Evolutionary conservation across 345 rosid genomes (phyloP).

Genomic region (Aquilaria sinensis): DNA sequence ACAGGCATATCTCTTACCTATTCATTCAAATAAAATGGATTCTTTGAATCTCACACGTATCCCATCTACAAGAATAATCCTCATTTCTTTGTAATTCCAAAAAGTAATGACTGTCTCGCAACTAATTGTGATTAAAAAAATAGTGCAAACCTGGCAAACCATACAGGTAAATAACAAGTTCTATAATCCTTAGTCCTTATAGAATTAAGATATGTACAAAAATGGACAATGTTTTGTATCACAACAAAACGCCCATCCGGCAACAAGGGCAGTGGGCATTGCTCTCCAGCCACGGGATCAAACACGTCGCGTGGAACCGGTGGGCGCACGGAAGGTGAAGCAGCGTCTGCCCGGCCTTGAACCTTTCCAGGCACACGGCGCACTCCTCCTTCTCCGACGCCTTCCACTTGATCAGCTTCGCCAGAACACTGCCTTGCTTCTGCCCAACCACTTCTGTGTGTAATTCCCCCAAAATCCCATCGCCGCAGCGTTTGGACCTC

Average conservation of each 20-base stretch:
- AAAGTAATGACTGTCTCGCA: no score
- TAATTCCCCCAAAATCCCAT: slow-evolving; percentile 18
- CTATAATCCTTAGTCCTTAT: not conserved
- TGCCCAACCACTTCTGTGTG: slow-evolving; percentile 27
- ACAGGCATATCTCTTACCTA: no score
- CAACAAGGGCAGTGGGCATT: slow-evolving; percentile 72
- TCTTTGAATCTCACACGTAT: no score
- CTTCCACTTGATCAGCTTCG: slow-evolving; percentile 40
- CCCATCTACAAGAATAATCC: no score
- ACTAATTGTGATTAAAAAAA: no score
- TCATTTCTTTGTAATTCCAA: no score
- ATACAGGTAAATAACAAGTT: not conserved
- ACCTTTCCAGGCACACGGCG: slow-evolving; percentile 59
- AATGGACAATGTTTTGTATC: not conserved
- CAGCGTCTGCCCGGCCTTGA: slow-evolving; percentile 50
- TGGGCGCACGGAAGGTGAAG: slow-evolving; percentile 61
- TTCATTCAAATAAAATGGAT: no score
- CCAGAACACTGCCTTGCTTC: slow-evolving; percentile 26
- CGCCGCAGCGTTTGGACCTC: slow-evolving; percentile 9
- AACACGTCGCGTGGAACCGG: slow-evolving; percentile 56
- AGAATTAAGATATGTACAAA: not conserved
- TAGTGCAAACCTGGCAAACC: no score
- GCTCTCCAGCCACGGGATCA: slow-evolving; percentile 65
- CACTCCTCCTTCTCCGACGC: slow-evolving; percentile 59
- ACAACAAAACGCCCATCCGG: slow-evolving; percentile 35